phyloP scores from a whole-genome alignment of 2,329 filamentous ascomycete genomes.

The Pezicula rhizophila region DNA sequence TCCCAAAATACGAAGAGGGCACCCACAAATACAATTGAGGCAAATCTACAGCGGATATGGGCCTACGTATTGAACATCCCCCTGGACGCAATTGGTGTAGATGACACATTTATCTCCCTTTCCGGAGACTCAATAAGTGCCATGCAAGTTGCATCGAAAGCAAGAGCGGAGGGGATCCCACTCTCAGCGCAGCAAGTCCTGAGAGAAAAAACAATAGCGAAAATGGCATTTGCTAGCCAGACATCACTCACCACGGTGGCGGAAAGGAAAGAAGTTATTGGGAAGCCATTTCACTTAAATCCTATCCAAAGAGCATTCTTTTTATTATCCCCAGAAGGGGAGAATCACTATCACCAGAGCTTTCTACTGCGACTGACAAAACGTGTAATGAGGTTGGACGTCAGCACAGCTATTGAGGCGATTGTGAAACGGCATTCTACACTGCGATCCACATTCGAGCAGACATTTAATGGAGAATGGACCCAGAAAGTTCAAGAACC shows the following conservation, averaged over 20 bases:
- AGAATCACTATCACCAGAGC: constrained; percentile 17
- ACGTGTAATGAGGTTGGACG: not conserved
- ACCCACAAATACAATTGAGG: not conserved
- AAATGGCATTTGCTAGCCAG: not conserved
- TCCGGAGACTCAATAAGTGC: constrained; percentile 55
- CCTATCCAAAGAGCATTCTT: not conserved
- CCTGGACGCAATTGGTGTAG: constrained; percentile 42
- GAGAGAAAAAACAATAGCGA: not conserved
- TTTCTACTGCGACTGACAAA: constrained; percentile 4
- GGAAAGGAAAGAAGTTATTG: constrained; percentile 2
- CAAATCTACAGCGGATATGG: constrained; percentile 42
- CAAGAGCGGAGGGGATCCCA: constrained; percentile 39
- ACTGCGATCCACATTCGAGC: constrained; percentile 29
- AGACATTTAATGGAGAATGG: constrained; percentile 21
- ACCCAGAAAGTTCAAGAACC: constrained; percentile 25
- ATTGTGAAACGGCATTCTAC: constrained; percentile 30
- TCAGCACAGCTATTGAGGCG: constrained; percentile 20
- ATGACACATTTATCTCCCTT: constrained; percentile 54
- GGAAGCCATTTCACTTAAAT: constrained; percentile 11
- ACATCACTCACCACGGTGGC: not conserved
- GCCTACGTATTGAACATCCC: constrained; percentile 37
- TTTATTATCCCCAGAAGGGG: not conserved
- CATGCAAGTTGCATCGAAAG: constrained; percentile 54
- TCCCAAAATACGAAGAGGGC: not conserved
- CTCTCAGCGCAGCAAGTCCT: constrained; percentile 21